Evolutionary conservation across 495 filamentous ascomycete species (phyloP).

Genomic region (Beverwykella pulmonaria): DNA sequence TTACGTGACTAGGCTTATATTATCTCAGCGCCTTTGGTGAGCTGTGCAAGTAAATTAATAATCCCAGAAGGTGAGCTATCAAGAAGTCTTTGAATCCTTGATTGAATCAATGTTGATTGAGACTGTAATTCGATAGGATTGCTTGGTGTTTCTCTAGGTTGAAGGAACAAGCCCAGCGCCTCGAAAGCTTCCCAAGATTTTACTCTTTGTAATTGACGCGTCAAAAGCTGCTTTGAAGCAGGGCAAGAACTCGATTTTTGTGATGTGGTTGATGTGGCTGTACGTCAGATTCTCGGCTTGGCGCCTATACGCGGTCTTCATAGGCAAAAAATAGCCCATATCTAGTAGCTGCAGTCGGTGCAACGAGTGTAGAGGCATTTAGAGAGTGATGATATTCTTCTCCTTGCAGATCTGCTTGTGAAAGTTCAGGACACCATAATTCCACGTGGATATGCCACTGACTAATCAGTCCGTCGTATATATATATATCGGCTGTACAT

Average conservation of each 20-base stretch:
- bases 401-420: conserved; percentile 2
- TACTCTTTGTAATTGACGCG: conserved; percentile 9
- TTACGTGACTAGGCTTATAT: too few relatives aligned
- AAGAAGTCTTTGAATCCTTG: too few relatives aligned
- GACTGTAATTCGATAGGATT: too few relatives aligned
- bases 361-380: conserved; percentile 31
- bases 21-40: too few relatives aligned
- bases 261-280: conserved; percentile 24
- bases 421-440: too few relatives aligned
- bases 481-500: too few relatives aligned
- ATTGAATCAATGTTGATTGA: too few relatives aligned
- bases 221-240: conserved; percentile 10
- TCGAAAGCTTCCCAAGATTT: conserved; percentile 30
- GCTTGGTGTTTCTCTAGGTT: too few relatives aligned
- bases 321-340: conserved; percentile 26
- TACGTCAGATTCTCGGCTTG: conserved; percentile 10
- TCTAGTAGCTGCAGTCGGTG: conserved; percentile 36
- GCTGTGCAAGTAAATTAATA: too few relatives aligned
- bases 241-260: conserved; percentile 27
- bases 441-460: too few relatives aligned
- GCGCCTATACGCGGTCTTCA: conserved; percentile 23
- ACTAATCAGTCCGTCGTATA: too few relatives aligned
- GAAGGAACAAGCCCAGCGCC: conserved; percentile 30
- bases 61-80: too few relatives aligned
- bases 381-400: conserved; percentile 27